Evolutionary conservation across 352 stramenopile genomes (phyloP), one percentile per base, ranked within the genome.

Genomic region (Globisporangium perplexum): DNA sequence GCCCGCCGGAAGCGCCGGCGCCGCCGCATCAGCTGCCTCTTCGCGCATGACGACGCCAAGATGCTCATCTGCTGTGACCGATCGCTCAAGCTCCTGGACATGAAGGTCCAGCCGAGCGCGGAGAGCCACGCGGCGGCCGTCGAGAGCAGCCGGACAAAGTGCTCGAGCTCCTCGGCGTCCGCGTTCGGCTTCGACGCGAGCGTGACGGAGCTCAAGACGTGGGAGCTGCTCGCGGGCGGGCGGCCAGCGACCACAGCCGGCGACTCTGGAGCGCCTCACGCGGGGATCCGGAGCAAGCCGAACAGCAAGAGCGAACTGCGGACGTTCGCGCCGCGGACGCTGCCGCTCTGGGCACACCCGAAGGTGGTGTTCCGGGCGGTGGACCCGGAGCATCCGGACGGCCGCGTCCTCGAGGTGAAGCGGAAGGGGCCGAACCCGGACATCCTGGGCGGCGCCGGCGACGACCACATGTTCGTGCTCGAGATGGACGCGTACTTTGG

Each of bases 401-500:
- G 82, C 4, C 63, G 68, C 26, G 44, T 88, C n/a, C 60, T 90
- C 10, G 73, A 92, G 39, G 69, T 90, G 10, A 92, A 89, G 62
- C 78, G 82, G 15, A 86, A 84, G 38, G 79, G 78, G 0, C 82
- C 82, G 8, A 88, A 77, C 47, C 65, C 59, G 11, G 44, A 69
- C 15, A 55, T 31, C 15, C 60, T 50, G 53, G 76, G 69, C 58
- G 77, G 65, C 33, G 66, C 47, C 39, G 68, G 70, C 41, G 74
- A 85, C 20, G 78, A 88, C 26, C 77, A 89, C 57, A 63, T 91
- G 28, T 92, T 92, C 61, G 82, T 90, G 47, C 77, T 92, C 60
- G 79, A 92, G 50, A 92, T 92, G 82, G 82, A 92, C 64, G 86
- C 78, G 33, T 92, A 92, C 65, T 92, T 92, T 65, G 82, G 82